These are phyloP conservation scores for Pyrenochaeta sp. DNA, from an alignment of 2,329 filamentous ascomycete species.

Conservation along the genomic window DNA sequence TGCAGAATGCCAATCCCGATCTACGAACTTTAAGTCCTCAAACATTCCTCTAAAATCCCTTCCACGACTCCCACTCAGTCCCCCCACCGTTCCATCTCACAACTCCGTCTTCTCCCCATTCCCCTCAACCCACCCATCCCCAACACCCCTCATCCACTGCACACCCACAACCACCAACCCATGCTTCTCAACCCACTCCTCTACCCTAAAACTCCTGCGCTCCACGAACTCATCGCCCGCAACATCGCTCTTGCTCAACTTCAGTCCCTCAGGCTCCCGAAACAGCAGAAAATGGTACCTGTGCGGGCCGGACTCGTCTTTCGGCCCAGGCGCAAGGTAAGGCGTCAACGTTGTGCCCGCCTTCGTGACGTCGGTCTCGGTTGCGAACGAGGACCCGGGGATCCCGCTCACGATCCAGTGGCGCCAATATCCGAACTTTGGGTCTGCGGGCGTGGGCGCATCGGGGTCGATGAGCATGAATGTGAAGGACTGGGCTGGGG, in stretches of 20 bases:
- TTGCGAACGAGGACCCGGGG: background rate
- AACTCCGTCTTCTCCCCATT: too few species aligned
- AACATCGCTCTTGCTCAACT: slow-evolving; percentile 36
- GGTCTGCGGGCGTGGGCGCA: slow-evolving; percentile 63
- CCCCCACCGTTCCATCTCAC: too few species aligned
- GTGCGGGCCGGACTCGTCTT: slow-evolving; percentile 47
- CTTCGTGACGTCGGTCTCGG: slow-evolving; percentile 10
- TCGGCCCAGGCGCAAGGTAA: slow-evolving; percentile 44
- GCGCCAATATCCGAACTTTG: slow-evolving; percentile 63
- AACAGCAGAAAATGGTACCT: slow-evolving; percentile 44
- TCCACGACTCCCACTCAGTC: too few species aligned
- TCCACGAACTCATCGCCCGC: slow-evolving; percentile 47
- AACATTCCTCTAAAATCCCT: too few species aligned
- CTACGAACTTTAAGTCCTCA: too few species aligned
- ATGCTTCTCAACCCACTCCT: slow-evolving; percentile 30
- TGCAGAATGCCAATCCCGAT: too few species aligned
- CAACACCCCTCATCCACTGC: slow-evolving; percentile 48
- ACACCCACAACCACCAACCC: slow-evolving; percentile 42
- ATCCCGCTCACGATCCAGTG: slow-evolving; percentile 58
- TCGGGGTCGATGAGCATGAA: slow-evolving; percentile 63
- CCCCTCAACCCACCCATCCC: slow-evolving; percentile 42
- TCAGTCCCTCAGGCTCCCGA: slow-evolving; percentile 29
- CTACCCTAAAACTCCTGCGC: slow-evolving; percentile 36
- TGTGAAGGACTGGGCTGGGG: slow-evolving; percentile 47
- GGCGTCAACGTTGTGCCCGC: slow-evolving; percentile 34